Evolutionary conservation across 257 asterid species (phyloP).

Genomic region (Fraxinus anomala): DNA sequence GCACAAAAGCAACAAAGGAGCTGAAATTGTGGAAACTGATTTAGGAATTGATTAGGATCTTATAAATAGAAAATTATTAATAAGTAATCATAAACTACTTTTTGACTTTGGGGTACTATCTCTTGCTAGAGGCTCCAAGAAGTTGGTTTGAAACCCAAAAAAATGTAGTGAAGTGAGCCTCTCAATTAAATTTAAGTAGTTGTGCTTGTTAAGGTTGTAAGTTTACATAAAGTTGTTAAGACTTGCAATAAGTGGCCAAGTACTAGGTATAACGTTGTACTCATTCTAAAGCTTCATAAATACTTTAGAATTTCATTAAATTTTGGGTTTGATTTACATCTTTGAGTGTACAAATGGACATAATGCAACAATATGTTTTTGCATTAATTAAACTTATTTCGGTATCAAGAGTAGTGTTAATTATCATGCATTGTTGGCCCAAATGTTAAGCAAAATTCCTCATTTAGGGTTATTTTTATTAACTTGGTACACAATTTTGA

Average conservation of each 20-base stretch:
- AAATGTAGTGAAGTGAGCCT: slow-evolving; percentile 35
- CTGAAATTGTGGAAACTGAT: slow-evolving; percentile 38
- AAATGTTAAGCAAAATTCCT: background rate
- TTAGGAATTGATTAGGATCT: slow-evolving; percentile 24
- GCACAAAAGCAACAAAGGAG: slow-evolving; percentile 1
- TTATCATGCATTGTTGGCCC: background rate
- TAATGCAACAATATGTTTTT: background rate
- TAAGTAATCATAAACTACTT: background rate
- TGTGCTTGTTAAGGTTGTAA: slow-evolving; percentile 20
- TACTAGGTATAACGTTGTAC: slow-evolving; percentile 18
- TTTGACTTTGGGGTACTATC: background rate
- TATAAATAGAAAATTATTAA: background rate
- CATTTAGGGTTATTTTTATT: background rate
- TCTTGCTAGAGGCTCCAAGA: slow-evolving; percentile 45
- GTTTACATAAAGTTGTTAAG: slow-evolving; percentile 41
- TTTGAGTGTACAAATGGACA: background rate
- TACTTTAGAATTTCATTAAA: slow-evolving; percentile 1
- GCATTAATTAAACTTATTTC: background rate
- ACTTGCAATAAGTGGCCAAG: slow-evolving; percentile 33
- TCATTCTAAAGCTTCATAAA: slow-evolving; percentile 7
- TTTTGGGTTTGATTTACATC: background rate
- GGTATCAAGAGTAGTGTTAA: background rate
- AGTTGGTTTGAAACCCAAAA: slow-evolving; percentile 50
- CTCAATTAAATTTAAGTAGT: slow-evolving; percentile 21
- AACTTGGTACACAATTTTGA: background rate